phyloP scores from a whole-genome alignment of 257 asterid species.

The Fraxinus pennsylvanica region DNA sequence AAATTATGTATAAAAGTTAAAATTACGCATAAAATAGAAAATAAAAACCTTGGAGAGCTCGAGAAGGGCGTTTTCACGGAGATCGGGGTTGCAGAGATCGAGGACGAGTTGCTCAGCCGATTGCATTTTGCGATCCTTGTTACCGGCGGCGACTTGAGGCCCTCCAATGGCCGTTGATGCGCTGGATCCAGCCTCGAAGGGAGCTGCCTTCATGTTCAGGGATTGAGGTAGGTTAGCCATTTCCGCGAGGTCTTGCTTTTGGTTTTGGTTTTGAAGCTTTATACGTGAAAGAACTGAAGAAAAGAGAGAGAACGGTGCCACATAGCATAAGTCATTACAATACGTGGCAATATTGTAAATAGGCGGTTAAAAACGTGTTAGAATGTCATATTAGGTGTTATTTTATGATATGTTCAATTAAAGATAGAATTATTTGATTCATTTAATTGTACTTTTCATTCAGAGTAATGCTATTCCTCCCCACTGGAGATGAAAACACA shows the following conservation, averaged over 20 bases:
- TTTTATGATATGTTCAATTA: no score
- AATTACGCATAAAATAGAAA: neutral
- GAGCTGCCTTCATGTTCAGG: constrained; percentile 43
- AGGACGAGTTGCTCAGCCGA: constrained; percentile 87
- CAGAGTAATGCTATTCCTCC: no score
- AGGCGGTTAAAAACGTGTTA: no score
- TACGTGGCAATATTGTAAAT: no score
- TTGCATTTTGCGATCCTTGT: constrained; percentile 70
- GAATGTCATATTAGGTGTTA: no score
- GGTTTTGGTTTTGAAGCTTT: neutral
- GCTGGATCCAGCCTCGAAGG: constrained; percentile 38
- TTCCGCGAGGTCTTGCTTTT: neutral
- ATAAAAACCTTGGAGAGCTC: constrained; percentile 78
- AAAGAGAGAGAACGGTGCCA: no score
- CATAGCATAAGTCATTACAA: no score
- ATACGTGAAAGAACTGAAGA: neutral
- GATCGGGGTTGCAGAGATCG: constrained; percentile 87
- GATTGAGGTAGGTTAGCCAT: constrained; percentile 50
- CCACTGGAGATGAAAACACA: no score
- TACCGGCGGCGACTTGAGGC: constrained; percentile 24
- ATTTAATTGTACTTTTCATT: no score
- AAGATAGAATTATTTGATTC: no score
- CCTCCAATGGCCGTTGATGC: constrained; percentile 22
- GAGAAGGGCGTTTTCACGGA: constrained; percentile 86
- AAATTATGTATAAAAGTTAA: neutral